Conservation (phyloP, 2,329 filamentous ascomycete species). For the Penicillium sp. region DNA sequence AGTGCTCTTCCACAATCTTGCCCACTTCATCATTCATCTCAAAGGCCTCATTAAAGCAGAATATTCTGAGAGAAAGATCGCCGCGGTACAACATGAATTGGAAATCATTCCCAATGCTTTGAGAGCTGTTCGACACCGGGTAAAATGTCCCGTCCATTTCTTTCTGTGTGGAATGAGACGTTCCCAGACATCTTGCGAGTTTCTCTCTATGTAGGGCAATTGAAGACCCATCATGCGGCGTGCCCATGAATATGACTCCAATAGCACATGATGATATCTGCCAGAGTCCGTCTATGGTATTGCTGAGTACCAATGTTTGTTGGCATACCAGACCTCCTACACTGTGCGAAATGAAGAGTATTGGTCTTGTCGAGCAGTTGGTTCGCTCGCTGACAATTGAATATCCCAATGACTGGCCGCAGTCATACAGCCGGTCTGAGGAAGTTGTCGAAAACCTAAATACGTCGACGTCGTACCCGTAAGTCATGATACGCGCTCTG, state of each 20-base stretch:
- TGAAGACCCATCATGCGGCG: constrained; percentile 36
- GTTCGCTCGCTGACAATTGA: constrained; percentile 6
- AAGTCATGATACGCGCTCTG: constrained; percentile 7
- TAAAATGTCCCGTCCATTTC: constrained; percentile 1
- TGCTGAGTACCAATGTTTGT: constrained; percentile 11
- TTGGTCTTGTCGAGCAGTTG: constrained; percentile 2
- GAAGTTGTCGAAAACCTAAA: neutral
- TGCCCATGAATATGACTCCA: constrained; percentile 41
- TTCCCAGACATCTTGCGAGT: neutral
- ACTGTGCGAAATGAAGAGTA: constrained; percentile 32
- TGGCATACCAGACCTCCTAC: constrained; percentile 31
- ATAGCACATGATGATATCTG: constrained; percentile 16
- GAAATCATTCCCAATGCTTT: constrained; percentile 5
- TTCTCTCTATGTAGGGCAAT: constrained; percentile 6
- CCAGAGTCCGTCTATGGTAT: constrained; percentile 8
- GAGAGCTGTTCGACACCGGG: constrained; percentile 1
- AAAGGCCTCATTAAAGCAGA: constrained; percentile 14
- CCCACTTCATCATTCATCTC: constrained; percentile 8
- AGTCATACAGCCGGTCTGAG: neutral
- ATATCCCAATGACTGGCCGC: constrained; percentile 5
- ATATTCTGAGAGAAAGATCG: constrained; percentile 5
- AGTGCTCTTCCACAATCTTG: constrained; percentile 12
- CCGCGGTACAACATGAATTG: constrained; percentile 7
- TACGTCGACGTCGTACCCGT: constrained; percentile 7
- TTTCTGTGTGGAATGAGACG: neutral